These are phyloP conservation scores for Parathielavia hyrcaniae DNA, from an alignment of 495 filamentous ascomycete species.

Conservation along the genomic window DNA sequence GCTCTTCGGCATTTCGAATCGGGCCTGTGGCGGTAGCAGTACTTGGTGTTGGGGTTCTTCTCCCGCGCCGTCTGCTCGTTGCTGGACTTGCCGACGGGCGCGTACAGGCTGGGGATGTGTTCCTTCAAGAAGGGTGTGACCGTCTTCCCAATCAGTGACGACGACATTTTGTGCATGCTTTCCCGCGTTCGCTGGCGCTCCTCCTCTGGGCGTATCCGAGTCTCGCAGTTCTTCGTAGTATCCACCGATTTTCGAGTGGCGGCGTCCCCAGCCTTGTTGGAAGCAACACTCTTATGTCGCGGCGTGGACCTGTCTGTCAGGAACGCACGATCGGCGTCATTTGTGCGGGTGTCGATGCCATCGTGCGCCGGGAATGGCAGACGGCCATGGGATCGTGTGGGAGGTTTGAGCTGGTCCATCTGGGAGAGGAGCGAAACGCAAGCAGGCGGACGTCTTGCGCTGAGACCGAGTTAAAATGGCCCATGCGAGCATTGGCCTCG, in stretches of 20 bases:
- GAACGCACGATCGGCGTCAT: constrained; percentile 27
- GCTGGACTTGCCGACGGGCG: constrained; percentile 51
- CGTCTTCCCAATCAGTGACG: constrained; percentile 46
- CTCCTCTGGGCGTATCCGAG: constrained; percentile 39
- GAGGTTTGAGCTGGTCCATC: constrained; percentile 25
- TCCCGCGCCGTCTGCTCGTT: constrained; percentile 37
- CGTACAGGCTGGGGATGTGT: constrained; percentile 80
- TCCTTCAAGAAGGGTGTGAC: constrained; percentile 78
- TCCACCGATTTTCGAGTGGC: constrained; percentile 4
- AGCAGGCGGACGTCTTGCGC: constrained; percentile 28
- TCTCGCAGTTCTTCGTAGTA: constrained; percentile 32
- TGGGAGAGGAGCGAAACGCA: constrained; percentile 17
- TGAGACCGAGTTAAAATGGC: constrained; percentile 23
- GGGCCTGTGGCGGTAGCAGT: constrained; percentile 91
- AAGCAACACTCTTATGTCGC: constrained; percentile 15
- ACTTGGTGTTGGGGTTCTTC: constrained; percentile 71
- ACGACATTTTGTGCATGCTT: constrained; percentile 42
- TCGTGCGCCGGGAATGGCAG: constrained; percentile 21
- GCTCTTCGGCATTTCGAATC: constrained; percentile 90
- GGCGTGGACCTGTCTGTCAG: constrained; percentile 16
- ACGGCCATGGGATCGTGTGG: constrained; percentile 21
- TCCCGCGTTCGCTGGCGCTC: constrained; percentile 27
- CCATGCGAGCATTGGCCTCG: constrained; percentile 32
- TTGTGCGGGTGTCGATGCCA: constrained; percentile 24
- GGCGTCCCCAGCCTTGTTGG: constrained; percentile 6